These are phyloP conservation scores for Selaginella tamariscina DNA, from an alignment of 75 land plant genomes.

Conservation along the genomic window DNA sequence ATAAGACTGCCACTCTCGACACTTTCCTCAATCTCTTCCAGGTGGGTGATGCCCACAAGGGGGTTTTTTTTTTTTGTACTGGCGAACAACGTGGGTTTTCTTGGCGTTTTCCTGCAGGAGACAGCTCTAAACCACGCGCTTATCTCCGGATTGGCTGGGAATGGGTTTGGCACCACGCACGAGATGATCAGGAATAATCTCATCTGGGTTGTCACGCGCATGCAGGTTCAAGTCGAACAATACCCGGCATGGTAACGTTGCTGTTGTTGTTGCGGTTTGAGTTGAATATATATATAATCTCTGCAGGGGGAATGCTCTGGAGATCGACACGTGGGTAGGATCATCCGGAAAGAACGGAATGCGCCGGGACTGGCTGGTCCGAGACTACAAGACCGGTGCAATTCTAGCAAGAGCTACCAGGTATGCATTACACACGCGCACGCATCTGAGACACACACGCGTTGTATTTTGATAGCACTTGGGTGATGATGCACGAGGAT, in stretches of 20 bases:
- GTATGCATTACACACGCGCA: slow-evolving; percentile 21
- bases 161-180: slow-evolving; percentile 37
- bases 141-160: slow-evolving; percentile 26
- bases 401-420: slow-evolving; percentile 63
- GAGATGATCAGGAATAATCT: slow-evolving; percentile 28
- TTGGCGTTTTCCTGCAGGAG: slow-evolving; percentile 18
- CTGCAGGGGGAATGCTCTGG: slow-evolving; percentile 70
- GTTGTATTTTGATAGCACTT: slow-evolving; percentile 17
- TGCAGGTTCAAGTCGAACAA: slow-evolving; percentile 29
- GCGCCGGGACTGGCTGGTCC: slow-evolving; percentile 64
- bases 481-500: slow-evolving; percentile 80
- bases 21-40: slow-evolving; percentile 89
- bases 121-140: slow-evolving; percentile 33
- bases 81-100: neutral
- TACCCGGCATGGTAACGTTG: slow-evolving; percentile 30
- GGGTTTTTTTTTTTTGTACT: neutral
- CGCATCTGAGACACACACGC: too few relatives aligned
- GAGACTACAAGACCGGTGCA: slow-evolving; percentile 39
- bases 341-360: slow-evolving; percentile 64
- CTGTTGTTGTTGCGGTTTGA: neutral
- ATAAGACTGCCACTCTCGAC: slow-evolving; percentile 70
- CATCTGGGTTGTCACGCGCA: slow-evolving; percentile 33
- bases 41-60: too few relatives aligned
- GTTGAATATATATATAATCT: neutral
- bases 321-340: slow-evolving; percentile 77